Conservation (phyloP, 495 filamentous ascomycete species). For the Hyphodiscus hymeniophilus region DNA sequence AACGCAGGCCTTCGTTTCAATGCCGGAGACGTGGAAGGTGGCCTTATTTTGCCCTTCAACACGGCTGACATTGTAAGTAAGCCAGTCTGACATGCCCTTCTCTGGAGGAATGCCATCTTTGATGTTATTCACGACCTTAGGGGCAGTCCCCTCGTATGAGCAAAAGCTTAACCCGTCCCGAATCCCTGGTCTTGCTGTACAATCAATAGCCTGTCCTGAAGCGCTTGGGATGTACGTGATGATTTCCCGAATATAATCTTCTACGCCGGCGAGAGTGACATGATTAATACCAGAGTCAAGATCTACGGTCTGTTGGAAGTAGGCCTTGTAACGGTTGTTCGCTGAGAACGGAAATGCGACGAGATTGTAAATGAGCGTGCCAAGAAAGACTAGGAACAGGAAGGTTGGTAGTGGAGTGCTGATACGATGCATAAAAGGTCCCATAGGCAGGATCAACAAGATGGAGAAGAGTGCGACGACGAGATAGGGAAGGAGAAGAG, state of each 20-base stretch:
- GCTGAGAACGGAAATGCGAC: conserved; percentile 81
- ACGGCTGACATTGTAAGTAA: conserved; percentile 53
- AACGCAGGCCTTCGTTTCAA: conserved; percentile 64
- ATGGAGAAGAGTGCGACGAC: conserved; percentile 56
- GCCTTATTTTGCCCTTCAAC: conserved; percentile 31
- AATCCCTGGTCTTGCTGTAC: conserved; percentile 25
- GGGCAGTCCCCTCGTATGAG: conserved; percentile 59
- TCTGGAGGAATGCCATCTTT: conserved; percentile 35
- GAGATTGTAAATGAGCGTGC: conserved; percentile 81
- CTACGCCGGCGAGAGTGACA: conserved; percentile 64
- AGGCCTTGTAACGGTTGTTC: conserved; percentile 72
- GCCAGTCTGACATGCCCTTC: conserved; percentile 45
- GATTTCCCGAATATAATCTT: conserved; percentile 59
- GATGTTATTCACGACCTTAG: conserved; percentile 42
- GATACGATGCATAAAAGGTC: conserved; percentile 81
- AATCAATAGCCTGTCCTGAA: conserved; percentile 49
- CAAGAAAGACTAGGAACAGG: conserved; percentile 62
- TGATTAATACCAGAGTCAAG: conserved; percentile 61
- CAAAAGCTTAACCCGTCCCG: conserved; percentile 49
- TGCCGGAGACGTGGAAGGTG: conserved; percentile 50
- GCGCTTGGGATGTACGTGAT: conserved; percentile 64
- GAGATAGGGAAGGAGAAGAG: conserved; percentile 60
- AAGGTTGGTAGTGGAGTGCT: conserved; percentile 75
- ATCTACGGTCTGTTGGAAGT: conserved; percentile 76
- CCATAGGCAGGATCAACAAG: conserved; percentile 66